Evolutionary conservation across 1,284 basidiomycete species (phyloP).

Genomic region (Apiotrichum sp.): DNA sequence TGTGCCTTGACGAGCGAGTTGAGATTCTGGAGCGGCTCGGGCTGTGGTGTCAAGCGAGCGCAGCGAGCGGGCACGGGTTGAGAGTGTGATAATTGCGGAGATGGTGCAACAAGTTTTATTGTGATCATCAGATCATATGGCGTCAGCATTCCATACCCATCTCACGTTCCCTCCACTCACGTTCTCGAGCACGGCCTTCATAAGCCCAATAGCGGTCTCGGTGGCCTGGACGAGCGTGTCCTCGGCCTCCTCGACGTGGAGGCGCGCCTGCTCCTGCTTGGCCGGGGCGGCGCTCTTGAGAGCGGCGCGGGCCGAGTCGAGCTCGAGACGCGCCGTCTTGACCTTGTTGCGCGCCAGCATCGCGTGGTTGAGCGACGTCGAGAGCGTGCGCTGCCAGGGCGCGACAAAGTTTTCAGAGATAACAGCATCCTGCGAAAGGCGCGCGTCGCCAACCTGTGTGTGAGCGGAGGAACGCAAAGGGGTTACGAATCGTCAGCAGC

Average conservation of each 20-base stretch:
- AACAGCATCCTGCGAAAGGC: slow-evolving; percentile 72
- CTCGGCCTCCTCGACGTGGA: slow-evolving; percentile 87
- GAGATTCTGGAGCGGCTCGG: slow-evolving; percentile 89
- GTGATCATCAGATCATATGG: no score
- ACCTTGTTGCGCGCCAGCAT: slow-evolving; percentile 89
- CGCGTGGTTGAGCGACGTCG: slow-evolving; percentile 72
- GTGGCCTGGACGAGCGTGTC: slow-evolving; percentile 95
- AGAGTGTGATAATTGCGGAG: neutral
- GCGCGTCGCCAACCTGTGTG: slow-evolving; percentile 64
- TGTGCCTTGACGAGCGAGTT: slow-evolving; percentile 87
- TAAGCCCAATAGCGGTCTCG: slow-evolving; percentile 92
- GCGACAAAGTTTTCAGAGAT: slow-evolving; percentile 71
- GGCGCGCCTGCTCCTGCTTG: slow-evolving; percentile 77
- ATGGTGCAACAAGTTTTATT: no score
- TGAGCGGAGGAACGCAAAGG: neutral
- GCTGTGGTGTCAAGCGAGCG: slow-evolving; percentile 51
- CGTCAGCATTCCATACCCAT: neutral
- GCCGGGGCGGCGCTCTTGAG: slow-evolving; percentile 64
- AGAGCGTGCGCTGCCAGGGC: slow-evolving; percentile 86
- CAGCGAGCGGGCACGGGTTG: no score
- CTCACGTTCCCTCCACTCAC: slow-evolving; percentile 50
- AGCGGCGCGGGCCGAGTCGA: slow-evolving; percentile 61
- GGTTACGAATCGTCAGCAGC: no score
- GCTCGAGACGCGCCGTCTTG: slow-evolving; percentile 67
- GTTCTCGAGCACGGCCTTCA: slow-evolving; percentile 97